Base-by-base conservation (phyloP, 352 stramenopile genomes). In the Phytopythium ostracodes region DNA sequence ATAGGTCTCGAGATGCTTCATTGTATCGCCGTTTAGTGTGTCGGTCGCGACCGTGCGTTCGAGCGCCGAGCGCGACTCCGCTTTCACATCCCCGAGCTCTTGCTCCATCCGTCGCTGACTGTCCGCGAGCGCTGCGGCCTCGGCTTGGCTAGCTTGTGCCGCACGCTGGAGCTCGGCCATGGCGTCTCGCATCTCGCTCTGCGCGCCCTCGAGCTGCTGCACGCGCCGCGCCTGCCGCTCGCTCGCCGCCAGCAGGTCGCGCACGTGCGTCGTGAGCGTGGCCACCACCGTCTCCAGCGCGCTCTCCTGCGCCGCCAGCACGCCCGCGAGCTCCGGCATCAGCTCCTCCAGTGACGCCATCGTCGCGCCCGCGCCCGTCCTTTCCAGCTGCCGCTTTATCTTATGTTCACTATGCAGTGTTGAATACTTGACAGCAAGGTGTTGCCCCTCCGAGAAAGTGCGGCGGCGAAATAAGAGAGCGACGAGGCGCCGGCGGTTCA, bases 321-420 rank as follows among this genome's bases (percentile, higher is more conserved):
- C 73, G 52, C 75, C 76, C 49, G 68, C 78, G 68, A 91, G 80
- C 52, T 82, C 79, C 29, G 79, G 82, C 62, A 91, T 71, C 44
- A 88, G 59, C 57, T 88, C 77, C 57, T 87, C 82, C 31, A 91
- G 73, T 52, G 68, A 62, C 60, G 74, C 82, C 82, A 91, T 91
- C 24, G 14, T 5, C 42, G 8, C 42, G 42, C 7, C 10, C 15
- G 18, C 18, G 4, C 15, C 42, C 42, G 33, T 25, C 29, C n/a
- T 20, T 27, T 33, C 11, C 20, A 9, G 44, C 17, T 6, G 17
- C 7, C 15, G 49, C 4, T 55, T 56, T 27, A 31, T 4, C 51
- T 57, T 44, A 31, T 31, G 11, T 31, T 42, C 18, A 27, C 17
- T 57, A 42, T 57, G 27, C 44, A 17, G 6, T 20, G 42, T 47